These are phyloP conservation scores for Trichosanthes cucumerina DNA, from an alignment of 306 rosid genomes.

Conservation along the genomic window DNA sequence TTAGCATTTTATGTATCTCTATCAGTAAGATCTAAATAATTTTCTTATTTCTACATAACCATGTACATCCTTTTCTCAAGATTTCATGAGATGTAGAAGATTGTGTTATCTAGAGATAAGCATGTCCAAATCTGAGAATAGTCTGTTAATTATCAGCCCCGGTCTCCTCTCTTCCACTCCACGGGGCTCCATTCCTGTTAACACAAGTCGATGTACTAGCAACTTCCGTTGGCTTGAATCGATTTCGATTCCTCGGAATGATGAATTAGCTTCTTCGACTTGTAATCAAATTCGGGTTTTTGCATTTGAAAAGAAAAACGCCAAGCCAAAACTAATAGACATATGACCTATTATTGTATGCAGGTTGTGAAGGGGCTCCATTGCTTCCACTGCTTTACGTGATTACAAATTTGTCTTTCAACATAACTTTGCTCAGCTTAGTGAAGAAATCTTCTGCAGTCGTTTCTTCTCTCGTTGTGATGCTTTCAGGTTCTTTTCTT, in stretches of 20 bases:
- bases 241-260: neutral
- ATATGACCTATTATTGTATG: constrained; percentile 19
- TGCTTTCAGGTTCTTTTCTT: constrained; percentile 60
- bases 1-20: neutral
- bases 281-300: neutral
- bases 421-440: constrained; percentile 56
- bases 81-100: neutral
- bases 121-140: neutral
- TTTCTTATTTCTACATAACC: neutral
- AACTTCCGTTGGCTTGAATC: neutral
- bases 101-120: neutral
- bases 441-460: constrained; percentile 75
- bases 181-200: neutral
- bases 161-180: neutral
- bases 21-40: neutral
- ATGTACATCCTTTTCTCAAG: neutral
- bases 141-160: neutral
- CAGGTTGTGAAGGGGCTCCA: constrained; percentile 84
- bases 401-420: constrained; percentile 57
- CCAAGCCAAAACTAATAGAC: neutral
- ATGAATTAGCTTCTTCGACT: neutral
- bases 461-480: constrained; percentile 65
- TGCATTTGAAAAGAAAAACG: neutral
- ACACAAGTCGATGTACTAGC: neutral
- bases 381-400: constrained; percentile 77